These are phyloP conservation scores for Blastobotrys aristatus DNA, from an alignment of 1,139 yeast genomes.

Conservation along the genomic window DNA sequence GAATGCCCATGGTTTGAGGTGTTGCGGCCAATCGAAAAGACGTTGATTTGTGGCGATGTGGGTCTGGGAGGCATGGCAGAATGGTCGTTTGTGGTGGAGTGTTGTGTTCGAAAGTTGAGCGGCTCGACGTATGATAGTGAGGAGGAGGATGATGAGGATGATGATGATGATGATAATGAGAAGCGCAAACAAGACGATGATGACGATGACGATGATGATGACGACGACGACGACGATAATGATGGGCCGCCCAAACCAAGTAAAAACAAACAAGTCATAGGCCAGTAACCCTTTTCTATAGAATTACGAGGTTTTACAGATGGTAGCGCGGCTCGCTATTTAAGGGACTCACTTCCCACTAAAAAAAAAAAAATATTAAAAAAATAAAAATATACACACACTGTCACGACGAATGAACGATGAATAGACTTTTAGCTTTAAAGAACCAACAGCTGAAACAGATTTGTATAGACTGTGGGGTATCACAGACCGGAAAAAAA, in stretches of 20 bases:
- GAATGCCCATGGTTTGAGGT: conserved; percentile 73
- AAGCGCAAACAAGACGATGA: conserved; percentile 4
- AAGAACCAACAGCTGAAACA: conserved; percentile 7
- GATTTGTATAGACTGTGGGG: conserved; percentile 25
- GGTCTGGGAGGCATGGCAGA: conserved; percentile 99
- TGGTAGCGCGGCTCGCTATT: no score
- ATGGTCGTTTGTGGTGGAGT: conserved; percentile 89
- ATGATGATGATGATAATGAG: conserved; percentile 3
- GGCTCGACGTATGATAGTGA: conserved; percentile 29
- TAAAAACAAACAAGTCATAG: not conserved
- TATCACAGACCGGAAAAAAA: conserved; percentile 25
- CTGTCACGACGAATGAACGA: not conserved
- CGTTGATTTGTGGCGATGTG: conserved; percentile 89
- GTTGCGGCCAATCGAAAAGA: conserved; percentile 88
- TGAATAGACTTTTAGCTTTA: not conserved
- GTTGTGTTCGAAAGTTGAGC: conserved; percentile 48
- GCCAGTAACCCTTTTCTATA: no score
- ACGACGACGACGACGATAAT: conserved; percentile 1
- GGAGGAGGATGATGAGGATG: conserved; percentile 9
- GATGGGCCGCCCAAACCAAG: conserved; percentile 13
- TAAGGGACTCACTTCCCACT: no score
- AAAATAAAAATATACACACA: not conserved
- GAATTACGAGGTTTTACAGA: no score
- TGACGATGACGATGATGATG: conserved; percentile 7
- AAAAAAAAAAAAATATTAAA: no score